These are phyloP conservation scores for Ophiocordyceps polyrhachis-furcata DNA, from an alignment of 2,329 filamentous ascomycete genomes.

Conservation along the genomic window DNA sequence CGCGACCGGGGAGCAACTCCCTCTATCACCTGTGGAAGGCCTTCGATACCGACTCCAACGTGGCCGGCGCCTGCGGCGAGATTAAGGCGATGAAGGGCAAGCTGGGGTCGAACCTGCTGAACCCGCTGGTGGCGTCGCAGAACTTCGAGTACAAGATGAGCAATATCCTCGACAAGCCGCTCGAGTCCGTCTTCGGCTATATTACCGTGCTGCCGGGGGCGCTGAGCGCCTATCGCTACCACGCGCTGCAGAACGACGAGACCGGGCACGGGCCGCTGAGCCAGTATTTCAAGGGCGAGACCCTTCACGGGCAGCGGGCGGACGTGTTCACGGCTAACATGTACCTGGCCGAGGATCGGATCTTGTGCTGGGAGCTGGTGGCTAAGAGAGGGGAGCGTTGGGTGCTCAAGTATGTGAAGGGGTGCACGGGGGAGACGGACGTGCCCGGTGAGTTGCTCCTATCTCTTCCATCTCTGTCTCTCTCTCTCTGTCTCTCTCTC, in stretches of 20 bases:
- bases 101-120: slow-evolving; percentile 64
- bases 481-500: neutral
- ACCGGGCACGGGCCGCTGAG: slow-evolving; percentile 88
- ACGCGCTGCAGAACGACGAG: slow-evolving; percentile 89
- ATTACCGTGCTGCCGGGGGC: slow-evolving; percentile 94
- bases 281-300: slow-evolving; percentile 99
- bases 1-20: slow-evolving; percentile 70
- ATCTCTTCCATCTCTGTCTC: too few relatives aligned
- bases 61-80: slow-evolving; percentile 90
- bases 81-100: slow-evolving; percentile 95
- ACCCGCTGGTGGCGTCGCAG: slow-evolving; percentile 87
- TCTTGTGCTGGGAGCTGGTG: slow-evolving; percentile 85
- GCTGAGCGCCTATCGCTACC: slow-evolving; percentile 85
- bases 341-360: slow-evolving; percentile 81
- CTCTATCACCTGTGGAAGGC: slow-evolving; percentile 99
- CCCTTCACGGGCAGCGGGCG: slow-evolving; percentile 83
- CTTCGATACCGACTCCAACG: slow-evolving; percentile 93
- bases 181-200: slow-evolving; percentile 95
- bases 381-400: slow-evolving; percentile 88
- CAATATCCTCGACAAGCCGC: slow-evolving; percentile 92
- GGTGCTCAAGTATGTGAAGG: slow-evolving; percentile 97
- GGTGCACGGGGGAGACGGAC: slow-evolving; percentile 91
- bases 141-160: slow-evolving; percentile 99
- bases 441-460: slow-evolving; percentile 55
- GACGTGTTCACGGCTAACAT: slow-evolving; percentile 97